phyloP scores from a whole-genome alignment of 192 early-diverging fungal genomes.

The Coemansia brasiliensis region DNA sequence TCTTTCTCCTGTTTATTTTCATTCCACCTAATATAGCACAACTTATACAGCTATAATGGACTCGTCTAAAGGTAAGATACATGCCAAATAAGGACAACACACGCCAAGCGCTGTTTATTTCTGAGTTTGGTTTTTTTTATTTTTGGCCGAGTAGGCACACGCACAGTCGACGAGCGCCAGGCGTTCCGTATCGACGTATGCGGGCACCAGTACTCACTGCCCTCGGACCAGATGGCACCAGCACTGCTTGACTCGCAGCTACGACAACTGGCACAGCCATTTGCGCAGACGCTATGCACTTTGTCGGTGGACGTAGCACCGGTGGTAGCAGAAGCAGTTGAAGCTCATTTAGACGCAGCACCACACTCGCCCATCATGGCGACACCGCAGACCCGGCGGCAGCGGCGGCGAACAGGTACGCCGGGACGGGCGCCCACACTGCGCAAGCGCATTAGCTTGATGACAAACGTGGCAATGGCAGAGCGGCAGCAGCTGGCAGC shows the following conservation, averaged over 20 bases:
- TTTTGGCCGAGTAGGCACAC: constrained; percentile 1
- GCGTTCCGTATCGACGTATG: constrained; percentile 53
- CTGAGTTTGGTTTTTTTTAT: neutral
- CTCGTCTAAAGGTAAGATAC: constrained; percentile 7
- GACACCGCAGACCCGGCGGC: neutral
- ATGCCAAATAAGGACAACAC: neutral
- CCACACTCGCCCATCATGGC: neutral
- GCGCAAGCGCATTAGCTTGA: constrained; percentile 24
- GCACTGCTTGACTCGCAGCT: constrained; percentile 20
- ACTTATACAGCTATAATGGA: constrained; percentile 1
- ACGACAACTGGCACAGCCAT: constrained; percentile 17
- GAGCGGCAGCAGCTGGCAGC: constrained; percentile 18
- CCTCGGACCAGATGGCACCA: constrained; percentile 20
- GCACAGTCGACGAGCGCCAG: constrained; percentile 13
- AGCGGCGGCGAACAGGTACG: constrained; percentile 7
- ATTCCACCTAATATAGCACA: neutral
- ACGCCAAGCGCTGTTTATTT: too few relatives aligned
- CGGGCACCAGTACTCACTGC: constrained; percentile 43
- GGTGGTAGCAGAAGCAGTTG: constrained; percentile 18
- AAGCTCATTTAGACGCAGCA: constrained; percentile 16
- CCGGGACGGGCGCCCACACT: neutral
- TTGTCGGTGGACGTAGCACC: constrained; percentile 15
- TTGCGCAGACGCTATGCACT: constrained; percentile 5
- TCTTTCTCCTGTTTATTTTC: too few relatives aligned
- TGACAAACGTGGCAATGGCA: constrained; percentile 12